Conservation (phyloP, 1,284 basidiomycete species). For the Moesziomyces parantarcticus region DNA sequence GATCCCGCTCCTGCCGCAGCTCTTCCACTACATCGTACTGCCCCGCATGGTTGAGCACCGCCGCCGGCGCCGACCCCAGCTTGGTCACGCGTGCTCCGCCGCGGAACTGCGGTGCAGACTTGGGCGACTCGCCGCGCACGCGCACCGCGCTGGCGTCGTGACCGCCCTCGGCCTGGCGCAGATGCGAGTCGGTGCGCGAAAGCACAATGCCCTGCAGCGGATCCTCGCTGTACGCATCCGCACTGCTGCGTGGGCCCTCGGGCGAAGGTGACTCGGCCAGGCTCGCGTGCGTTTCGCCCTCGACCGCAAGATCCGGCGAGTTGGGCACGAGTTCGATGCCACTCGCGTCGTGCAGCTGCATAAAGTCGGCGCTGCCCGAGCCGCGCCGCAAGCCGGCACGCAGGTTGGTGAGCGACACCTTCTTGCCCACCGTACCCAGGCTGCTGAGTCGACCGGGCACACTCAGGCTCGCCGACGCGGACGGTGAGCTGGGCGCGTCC, state of each 20-base stretch:
- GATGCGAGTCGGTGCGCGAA: constrained; percentile 4
- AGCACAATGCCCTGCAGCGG: neutral
- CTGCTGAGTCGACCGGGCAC: constrained; percentile 41
- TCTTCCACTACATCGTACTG: constrained; percentile 14
- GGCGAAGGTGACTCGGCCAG: neutral
- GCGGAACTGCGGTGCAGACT: constrained; percentile 4
- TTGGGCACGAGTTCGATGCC: constrained; percentile 26
- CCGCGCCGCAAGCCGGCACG: constrained; percentile 21
- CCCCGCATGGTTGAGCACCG: neutral
- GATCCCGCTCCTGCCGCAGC: constrained; percentile 7
- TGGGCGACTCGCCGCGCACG: neutral
- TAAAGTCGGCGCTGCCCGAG: neutral
- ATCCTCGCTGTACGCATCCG: constrained; percentile 19
- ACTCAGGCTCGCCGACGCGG: constrained; percentile 10
- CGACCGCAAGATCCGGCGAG: constrained; percentile 9
- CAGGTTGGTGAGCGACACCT: constrained; percentile 28
- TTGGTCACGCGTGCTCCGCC: constrained; percentile 9
- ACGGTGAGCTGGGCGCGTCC: neutral
- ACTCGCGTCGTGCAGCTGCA: neutral
- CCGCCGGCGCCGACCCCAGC: constrained; percentile 11
- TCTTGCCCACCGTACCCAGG: constrained; percentile 20
- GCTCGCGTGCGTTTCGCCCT: neutral
- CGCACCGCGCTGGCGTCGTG: no score
- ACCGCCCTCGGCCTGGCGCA: neutral
- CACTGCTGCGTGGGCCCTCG: constrained; percentile 29